Base-by-base conservation (phyloP, 139 green algal genomes). In the Chara braunii region DNA sequence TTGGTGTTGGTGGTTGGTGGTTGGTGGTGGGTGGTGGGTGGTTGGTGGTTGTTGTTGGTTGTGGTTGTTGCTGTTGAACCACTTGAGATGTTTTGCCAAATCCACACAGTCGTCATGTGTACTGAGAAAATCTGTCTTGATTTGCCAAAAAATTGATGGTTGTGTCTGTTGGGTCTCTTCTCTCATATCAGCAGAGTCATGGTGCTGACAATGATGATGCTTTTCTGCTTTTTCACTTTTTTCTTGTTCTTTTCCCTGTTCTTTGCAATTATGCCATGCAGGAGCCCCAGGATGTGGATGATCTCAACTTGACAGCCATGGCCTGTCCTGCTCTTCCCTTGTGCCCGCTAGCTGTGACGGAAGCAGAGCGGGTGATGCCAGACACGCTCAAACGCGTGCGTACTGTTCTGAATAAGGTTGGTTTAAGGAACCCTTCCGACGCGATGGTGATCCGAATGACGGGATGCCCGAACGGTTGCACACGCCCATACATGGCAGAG, bases 401-500 rank as follows among this genome's bases (percentile, higher is more conserved):
- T n/a, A 40, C 29, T 14, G n/a, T 92, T 7, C 66, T 95, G 64
- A 72, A 77, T 33, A 84, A 79, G 65, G 68, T 94, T 26, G 42
- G 54, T 30, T 28, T 78, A 11, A 18, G 68, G 22, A 62, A 30
- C 23, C 40, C 63, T 11, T 64, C 77, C 12, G 83, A 94, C 67
- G 50, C 74, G 23, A 73, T 97, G 45, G 80, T 94, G 12, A 76
- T 97, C 62, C 85, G 94, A 65, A 96, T 98, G 88, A 99, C 94
- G 33, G 93, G 94, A 53, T 99, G 94, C 85, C 94, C 94, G 68
- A 99, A 99, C 72, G 94, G 94, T 48, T 99, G 94, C 80, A 86
- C 92, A 8, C 75, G 94, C 45, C 94, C 94, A 0, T 99, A 99
- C 84, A 96, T 95, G 88, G 94, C 93, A 12, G 94, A 99, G 85